These are phyloP conservation scores for Kodamaea kaohsiungensis DNA, from an alignment of 805 yeast genomes.

Conservation along the genomic window DNA sequence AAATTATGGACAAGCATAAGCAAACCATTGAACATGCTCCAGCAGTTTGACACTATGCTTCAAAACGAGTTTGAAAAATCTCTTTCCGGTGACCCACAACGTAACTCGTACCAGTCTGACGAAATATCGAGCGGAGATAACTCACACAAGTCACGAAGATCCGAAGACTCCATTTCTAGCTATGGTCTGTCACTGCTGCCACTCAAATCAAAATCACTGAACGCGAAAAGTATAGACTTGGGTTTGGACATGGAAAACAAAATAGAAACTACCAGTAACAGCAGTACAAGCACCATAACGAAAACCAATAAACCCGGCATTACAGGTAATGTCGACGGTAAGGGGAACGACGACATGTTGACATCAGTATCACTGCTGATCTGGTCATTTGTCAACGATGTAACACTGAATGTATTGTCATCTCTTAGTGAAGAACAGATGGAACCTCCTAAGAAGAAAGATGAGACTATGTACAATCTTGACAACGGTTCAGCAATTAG, in stretches of 20 bases:
- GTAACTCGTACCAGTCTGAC: slow-evolving; percentile 5
- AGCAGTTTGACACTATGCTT: slow-evolving; percentile 65
- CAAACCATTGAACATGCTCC: slow-evolving; percentile 49
- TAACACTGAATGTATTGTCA: slow-evolving; percentile 34
- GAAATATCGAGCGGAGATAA: slow-evolving; percentile 3
- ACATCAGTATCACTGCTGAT: slow-evolving; percentile 42
- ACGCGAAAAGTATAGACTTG: slow-evolving; percentile 4
- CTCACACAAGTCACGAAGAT: slow-evolving; percentile 15
- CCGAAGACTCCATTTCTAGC: slow-evolving; percentile 29
- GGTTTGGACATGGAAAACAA: background rate
- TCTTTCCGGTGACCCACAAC: slow-evolving; percentile 7
- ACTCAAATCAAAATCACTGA: slow-evolving; percentile 22
- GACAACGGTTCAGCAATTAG: slow-evolving; percentile 29
- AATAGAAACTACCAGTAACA: background rate
- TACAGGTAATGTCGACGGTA: background rate
- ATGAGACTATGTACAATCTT: slow-evolving; percentile 20
- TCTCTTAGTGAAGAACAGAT: slow-evolving; percentile 20
- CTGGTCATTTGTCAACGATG: slow-evolving; percentile 46
- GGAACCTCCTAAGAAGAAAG: background rate
- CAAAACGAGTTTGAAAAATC: slow-evolving; percentile 64
- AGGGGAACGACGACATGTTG: slow-evolving; percentile 34
- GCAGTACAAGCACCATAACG: background rate
- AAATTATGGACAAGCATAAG: slow-evolving; percentile 32
- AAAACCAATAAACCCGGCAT: background rate
- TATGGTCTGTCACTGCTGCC: slow-evolving; percentile 27